Percentiles rank a stretch among this genome's conserved stretches.
These are phyloP conservation scores for Fusarium chaquense DNA, from an alignment of 2,329 filamentous ascomycete species.

Conservation along the genomic window DNA sequence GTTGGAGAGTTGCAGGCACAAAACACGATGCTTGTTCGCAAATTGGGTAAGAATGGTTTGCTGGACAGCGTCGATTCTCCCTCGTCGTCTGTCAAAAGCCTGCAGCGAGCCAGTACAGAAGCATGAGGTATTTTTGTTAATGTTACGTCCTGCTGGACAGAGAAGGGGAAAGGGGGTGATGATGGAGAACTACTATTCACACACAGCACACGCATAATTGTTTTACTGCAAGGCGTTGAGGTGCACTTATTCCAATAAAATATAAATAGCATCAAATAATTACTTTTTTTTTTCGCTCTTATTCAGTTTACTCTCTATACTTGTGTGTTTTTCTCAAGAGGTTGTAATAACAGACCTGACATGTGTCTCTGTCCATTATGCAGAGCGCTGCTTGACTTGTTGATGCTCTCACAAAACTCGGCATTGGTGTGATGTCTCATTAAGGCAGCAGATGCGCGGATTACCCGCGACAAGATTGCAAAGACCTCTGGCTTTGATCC, in stretches of 20 bases:
- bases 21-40: conserved; percentile 69
- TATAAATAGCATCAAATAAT: conserved; percentile 24
- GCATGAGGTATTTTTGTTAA: conserved; percentile 4
- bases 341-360: conserved; percentile 48
- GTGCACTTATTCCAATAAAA: conserved; percentile 16
- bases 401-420: conserved; percentile 25
- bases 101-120: conserved; percentile 24
- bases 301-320: not conserved
- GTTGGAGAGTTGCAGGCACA: conserved; percentile 70
- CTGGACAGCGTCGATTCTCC: conserved; percentile 58
- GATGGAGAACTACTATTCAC: conserved; percentile 9
- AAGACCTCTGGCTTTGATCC: conserved; percentile 76
- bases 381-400: conserved; percentile 9
- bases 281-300: conserved; percentile 18
- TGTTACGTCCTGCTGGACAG: not conserved
- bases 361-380: conserved; percentile 36
- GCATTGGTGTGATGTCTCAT: conserved; percentile 31
- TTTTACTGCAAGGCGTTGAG: conserved; percentile 41
- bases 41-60: conserved; percentile 59
- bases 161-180: not conserved
- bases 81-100: conserved; percentile 46
- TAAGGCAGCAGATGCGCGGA: conserved; percentile 57
- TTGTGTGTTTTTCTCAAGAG: conserved; percentile 19
- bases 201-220: conserved; percentile 21
- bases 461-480: conserved; percentile 64